Percentiles rank a stretch among this genome's conserved stretches.
Conservation (phyloP, 2,329 filamentous ascomycete species). For the Penicillium sp. region DNA sequence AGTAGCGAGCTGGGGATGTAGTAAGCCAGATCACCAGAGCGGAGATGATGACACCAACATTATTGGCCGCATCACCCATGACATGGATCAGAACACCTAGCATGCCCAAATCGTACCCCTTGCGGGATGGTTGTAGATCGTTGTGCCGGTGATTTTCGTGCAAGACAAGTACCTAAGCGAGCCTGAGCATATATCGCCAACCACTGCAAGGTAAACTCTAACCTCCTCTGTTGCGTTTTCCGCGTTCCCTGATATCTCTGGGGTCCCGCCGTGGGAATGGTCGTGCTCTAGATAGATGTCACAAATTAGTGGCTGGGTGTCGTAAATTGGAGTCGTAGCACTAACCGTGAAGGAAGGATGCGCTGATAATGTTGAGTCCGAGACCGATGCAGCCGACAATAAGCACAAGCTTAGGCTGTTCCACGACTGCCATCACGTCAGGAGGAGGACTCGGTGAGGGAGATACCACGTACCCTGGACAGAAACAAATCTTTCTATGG, state of each 20-base stretch:
- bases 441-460: not conserved
- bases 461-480: not conserved
- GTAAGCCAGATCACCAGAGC: conserved; percentile 67
- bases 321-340: not conserved
- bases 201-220: not conserved
- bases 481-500: conserved; percentile 60
- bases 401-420: not conserved
- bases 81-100: conserved; percentile 69
- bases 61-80: conserved; percentile 70
- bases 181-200: not conserved
- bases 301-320: not conserved
- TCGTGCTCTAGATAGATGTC: not conserved
- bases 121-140: not conserved
- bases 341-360: not conserved
- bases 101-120: conserved; percentile 42
- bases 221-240: not conserved
- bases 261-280: not conserved
- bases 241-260: not conserved
- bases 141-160: not conserved
- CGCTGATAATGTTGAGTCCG: not conserved
- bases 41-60: conserved; percentile 70
- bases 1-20: conserved; percentile 1
- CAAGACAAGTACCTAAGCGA: not conserved
- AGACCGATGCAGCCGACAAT: not conserved
- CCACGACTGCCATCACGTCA: not conserved